Evolutionary conservation across 2,329 filamentous ascomycete species (phyloP), one percentile per base, ranked within the genome.

Genomic region (Sporothrix schenckii): DNA sequence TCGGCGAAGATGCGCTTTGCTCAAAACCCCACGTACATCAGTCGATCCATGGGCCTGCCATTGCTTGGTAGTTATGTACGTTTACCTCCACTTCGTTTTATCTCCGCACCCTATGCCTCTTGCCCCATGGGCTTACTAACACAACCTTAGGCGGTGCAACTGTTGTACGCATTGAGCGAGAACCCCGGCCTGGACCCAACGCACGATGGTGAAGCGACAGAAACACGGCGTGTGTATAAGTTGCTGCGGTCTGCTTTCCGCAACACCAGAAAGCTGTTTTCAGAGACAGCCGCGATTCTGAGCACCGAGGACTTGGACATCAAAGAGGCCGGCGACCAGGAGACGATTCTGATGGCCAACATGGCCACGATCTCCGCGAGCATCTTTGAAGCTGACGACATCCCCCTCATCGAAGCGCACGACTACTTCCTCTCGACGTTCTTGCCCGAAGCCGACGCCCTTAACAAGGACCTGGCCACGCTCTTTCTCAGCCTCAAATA

Each of bases 401-500:
- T 80, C 4, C 75, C 82, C 0, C 79, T 83, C 50, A 75, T 77
- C n/a, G 79, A 81, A 30, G 78, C 82, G 11, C 81, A 85, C 71
- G 78, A 80, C n/a, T 77, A 81, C 65, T 83, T 86, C 52, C 78
- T 84, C n/a, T 76, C 79, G 24, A 80, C 83, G 0, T 83, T 85
- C 16, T 72, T 81, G 6, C 76, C 77, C 7, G 79, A 80, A 53
- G 74, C 77, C 10, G 77, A 77, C 56, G 80, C 83, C 27, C 78
- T 84, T 6, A 79, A 81, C 2, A 77, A 79, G 13, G 79, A 81
- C 1, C 78, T 83, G 54, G 79, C 81, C 19, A 81, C 82, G 11
- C 74, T 86, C 1, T 82, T 83, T 60, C 75, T 86, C 24, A 80
- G 78, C n/a, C 79, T 85, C 71, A 85, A 83, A 74, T 83, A 82